Base-by-base conservation (phyloP, 2,329 filamentous ascomycete species). In the Ciborinia camelliae region DNA sequence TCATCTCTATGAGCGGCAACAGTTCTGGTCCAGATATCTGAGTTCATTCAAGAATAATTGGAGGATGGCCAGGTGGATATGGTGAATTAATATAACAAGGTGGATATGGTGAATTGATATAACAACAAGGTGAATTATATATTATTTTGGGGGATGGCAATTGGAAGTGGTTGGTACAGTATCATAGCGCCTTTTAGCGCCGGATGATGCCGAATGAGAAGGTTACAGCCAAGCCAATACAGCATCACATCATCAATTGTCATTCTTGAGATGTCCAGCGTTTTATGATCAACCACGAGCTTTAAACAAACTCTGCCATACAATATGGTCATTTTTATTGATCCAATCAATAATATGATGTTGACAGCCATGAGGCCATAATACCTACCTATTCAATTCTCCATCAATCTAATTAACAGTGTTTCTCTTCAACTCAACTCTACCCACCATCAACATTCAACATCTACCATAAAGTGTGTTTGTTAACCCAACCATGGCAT, bases 141-240 rank as follows among this genome's bases (percentile, higher is more conserved):
- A n/a, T n/a, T n/a, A n/a, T n/a, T n/a, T n/a, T n/a, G n/a, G n/a
- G n/a, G n/a, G n/a, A n/a, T n/a, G n/a, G n/a, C n/a, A n/a, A n/a
- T n/a, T n/a, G n/a, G n/a, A n/a, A n/a, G n/a, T n/a, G n/a, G n/a
- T n/a, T n/a, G n/a, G n/a, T n/a, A n/a, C n/a, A 7, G 23, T 9
- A 55, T 47, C 20, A 58, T 35, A 58, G 30, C 55, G 23, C 18
- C 15, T 35, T 47, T 26, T 58, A 59, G 55, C 41, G 55, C 55
- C 55, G 55, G 55, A 2, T 47, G 4, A 47, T 59, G 55, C 55
- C 55, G 55, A 35, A 45, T 26, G n/a, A n/a, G n/a, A n/a, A n/a
- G n/a, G n/a, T n/a, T n/a, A 35, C 14, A 45, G 10, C 35, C 20
- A 47, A 47, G 28, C 26, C 26, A 45, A 35, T 58, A 28, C 53